Evolutionary conservation across 805 yeast species (phyloP), one percentile per base, ranked within the genome.

Genomic region (Tetrapisispora nanseiensis): DNA sequence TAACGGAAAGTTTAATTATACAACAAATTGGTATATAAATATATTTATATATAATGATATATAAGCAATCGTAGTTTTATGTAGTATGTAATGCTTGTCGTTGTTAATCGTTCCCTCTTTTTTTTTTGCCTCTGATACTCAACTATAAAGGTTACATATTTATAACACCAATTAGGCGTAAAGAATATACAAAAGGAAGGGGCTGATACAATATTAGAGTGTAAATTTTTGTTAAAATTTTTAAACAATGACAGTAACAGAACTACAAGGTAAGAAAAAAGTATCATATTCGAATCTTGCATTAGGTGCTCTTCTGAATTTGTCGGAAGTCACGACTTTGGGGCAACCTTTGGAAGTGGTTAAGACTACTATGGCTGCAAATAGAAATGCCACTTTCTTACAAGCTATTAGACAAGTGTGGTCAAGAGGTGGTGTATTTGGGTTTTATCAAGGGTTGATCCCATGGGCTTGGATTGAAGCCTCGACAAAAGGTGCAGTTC

Each of bases 401-500:
- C 78, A 78, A 51, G 85, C 95, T 22, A 72, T 80, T 40, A 72
- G 72, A 45, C 71, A 78, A 32, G 89, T 92, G 47, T 86, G 95
- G 92, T 74, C 92, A 13, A 78, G 98, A 57, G 98, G 98, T 51
- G 98, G 98, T 41, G 55, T 82, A 15, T 60, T 76, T 23, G 98
- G 97, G 0, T 92, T 89, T 68, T 92, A 89, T 67, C 98, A 92
- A 65, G 98, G 98, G 26, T 72, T 92, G 60, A 89, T 90, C 50
- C 98, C 98, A 37, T 92, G 98, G 98, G 98, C 97, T 6, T 89
- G 97, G 97, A 84, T 92, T 53, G 98, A 90, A 66, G 98, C 96
- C 9, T 84, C 95, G n/a, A 92, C 98, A 29, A 92, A 92, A 65
- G 98, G 98, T 62, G 97, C 97, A 5, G 95, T 89, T 7, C 71